Evolutionary conservation across 768 basidiomycete genomes (phyloP).

Genomic region (Termitomyces sp.): DNA sequence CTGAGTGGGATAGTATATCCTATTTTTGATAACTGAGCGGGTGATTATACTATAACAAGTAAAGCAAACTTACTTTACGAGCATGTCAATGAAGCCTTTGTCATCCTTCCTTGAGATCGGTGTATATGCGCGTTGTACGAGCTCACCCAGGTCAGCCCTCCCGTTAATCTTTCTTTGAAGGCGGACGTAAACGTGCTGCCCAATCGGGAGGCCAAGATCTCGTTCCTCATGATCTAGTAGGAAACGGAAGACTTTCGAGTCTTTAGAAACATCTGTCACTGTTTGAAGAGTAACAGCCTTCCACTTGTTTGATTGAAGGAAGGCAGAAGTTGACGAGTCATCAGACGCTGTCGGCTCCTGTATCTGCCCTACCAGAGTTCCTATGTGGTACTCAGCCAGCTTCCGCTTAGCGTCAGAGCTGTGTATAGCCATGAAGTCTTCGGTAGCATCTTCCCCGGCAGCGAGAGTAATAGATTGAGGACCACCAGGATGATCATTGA

Average conservation of each 20-base stretch:
- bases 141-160: slow-evolving; percentile 23
- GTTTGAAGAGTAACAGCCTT: slow-evolving; percentile 34
- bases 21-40: slow-evolving; percentile 8
- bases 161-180: slow-evolving; percentile 28
- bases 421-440: slow-evolving; percentile 63
- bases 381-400: slow-evolving; percentile 33
- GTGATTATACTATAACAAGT: background rate
- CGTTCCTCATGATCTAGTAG: slow-evolving; percentile 34
- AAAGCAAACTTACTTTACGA: slow-evolving; percentile 34
- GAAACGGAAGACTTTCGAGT: slow-evolving; percentile 48
- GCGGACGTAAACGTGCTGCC: slow-evolving; percentile 56
- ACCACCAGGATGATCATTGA: slow-evolving; percentile 57
- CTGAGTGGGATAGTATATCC: slow-evolving; percentile 37
- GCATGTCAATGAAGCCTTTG: slow-evolving; percentile 43
- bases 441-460: slow-evolving; percentile 56
- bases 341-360: slow-evolving; percentile 9
- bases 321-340: slow-evolving; percentile 4
- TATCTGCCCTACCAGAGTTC: slow-evolving; percentile 5
- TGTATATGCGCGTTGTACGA: slow-evolving; percentile 56
- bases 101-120: slow-evolving; percentile 42
- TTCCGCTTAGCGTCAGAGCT: slow-evolving; percentile 43
- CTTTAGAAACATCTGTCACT: slow-evolving; percentile 37
- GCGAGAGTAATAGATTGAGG: slow-evolving; percentile 47
- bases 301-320: slow-evolving; percentile 46
- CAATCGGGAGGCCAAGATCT: slow-evolving; percentile 48